Evolutionary conservation across 23 red algal genomes (phyloP).

Genomic region (Chondrus crispus): DNA sequence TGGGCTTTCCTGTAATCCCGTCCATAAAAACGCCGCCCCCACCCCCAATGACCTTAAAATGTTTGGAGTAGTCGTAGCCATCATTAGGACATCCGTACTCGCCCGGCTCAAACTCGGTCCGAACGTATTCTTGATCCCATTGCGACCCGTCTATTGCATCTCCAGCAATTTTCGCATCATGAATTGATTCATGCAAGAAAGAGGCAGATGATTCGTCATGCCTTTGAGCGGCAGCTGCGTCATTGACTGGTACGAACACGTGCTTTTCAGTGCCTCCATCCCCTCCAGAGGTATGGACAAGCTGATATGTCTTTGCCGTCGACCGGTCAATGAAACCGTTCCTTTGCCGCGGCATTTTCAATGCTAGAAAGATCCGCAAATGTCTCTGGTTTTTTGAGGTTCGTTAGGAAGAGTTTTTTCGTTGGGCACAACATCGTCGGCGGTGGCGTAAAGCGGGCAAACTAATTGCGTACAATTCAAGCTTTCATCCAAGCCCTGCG

Average conservation of each 20-base stretch:
- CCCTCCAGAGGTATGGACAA: constrained; percentile 21
- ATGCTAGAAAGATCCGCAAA: no score
- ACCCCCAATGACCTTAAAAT: constrained; percentile 66
- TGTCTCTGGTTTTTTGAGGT: no score
- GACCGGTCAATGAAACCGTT: constrained; percentile 56
- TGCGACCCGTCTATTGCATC: neutral
- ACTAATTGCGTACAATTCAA: no score
- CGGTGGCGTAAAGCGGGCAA: no score
- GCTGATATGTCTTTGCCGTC: constrained; percentile 38
- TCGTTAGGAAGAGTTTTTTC: no score
- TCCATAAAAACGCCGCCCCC: constrained; percentile 73
- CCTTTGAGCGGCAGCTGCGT: neutral
- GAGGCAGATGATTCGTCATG: neutral
- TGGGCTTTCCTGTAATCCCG: neutral
- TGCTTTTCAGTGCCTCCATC: neutral
- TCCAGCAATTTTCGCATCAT: neutral
- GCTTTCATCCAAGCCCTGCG: no score
- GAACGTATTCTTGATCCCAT: neutral
- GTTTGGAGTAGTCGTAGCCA: constrained; percentile 81
- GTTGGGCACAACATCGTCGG: no score
- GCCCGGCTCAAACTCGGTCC: constrained; percentile 40
- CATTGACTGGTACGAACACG: constrained; percentile 26
- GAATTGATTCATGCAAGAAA: no score
- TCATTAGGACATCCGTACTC: constrained; percentile 82
- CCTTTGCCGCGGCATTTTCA: constrained; percentile 56